Evolutionary conservation across 1,284 basidiomycete species (phyloP), one percentile per base, ranked within the genome.

Genomic region (Sanghuangporus baumii): DNA sequence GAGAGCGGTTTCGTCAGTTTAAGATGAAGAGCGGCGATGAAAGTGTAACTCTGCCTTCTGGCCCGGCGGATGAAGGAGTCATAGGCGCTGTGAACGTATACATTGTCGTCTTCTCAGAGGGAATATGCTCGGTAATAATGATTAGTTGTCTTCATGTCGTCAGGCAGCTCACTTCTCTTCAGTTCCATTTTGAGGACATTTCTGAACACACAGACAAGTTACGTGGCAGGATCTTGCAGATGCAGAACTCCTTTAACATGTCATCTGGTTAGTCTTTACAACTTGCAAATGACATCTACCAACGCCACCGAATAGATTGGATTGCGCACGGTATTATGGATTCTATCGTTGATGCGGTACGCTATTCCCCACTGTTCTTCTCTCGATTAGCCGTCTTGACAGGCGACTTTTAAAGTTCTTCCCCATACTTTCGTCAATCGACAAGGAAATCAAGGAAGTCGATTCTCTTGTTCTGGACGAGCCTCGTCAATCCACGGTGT

Each of bases 131-230:
- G 59, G 93, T 95, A 70, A 74, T 91, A 81, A 20, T 31, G 34
- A 38, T 63, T 16, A 43, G 5, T 43, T 36, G 26, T 6, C 31
- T 12, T 36, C 16, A 43, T 26, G 16, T 6, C 37, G 18, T 43
- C 11, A 31, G 26, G 51, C 20, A 57, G 36, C 64, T 7, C 14
- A 55, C 23, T 16, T 9, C 38, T 60, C 18, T 48, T 12, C 67
- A 94, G 91, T 98, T 98, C 73, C 94, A 97, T 75, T 97, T 93
- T 70, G 91, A 91, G 59, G 93, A 98, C 70, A 87, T 97, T 56
- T 86, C 87, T 61, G 93, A 94, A 71, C 95, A 98, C 72, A 86
- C 86, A 1, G 83, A 91, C 65, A 85, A 88, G 18, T 91, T 98
- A 1, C 81, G 89, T 40, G 87, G 87, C 67, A 86, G 88, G 41